Conservation (phyloP, 1,139 yeast genomes). For the Zygoascus meyerae region DNA sequence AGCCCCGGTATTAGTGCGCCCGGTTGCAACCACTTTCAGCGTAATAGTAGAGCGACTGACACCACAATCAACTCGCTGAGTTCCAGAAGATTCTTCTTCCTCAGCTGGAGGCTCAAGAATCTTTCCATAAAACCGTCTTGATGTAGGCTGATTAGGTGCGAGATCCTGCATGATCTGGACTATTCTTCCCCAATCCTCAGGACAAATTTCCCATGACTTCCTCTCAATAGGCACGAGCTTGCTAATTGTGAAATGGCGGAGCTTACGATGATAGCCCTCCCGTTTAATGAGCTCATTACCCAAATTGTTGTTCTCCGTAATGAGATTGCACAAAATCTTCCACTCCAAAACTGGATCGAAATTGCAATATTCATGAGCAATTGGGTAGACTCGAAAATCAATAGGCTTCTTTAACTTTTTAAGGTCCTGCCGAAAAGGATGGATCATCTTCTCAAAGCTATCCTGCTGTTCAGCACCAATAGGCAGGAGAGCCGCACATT, state of each 20-base stretch:
- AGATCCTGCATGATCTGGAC: background rate
- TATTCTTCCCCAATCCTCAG: background rate
- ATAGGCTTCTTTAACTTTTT: slow-evolving; percentile 1
- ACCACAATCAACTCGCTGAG: no score
- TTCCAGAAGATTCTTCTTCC: no score
- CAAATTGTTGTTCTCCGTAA: background rate
- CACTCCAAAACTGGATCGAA: slow-evolving; percentile 6
- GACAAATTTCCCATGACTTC: background rate
- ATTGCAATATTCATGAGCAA: slow-evolving; percentile 7
- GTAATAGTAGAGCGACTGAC: no score
- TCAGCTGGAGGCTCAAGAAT: no score
- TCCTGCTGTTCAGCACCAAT: background rate
- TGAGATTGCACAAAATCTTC: slow-evolving; percentile 1
- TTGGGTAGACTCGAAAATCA: background rate
- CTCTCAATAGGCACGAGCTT: background rate
- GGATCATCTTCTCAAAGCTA: background rate
- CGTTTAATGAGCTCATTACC: background rate
- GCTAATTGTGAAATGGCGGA: background rate
- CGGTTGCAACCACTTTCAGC: no score
- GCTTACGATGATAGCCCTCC: background rate
- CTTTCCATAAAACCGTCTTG: no score
- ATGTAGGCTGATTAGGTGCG: no score
- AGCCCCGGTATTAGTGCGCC: no score
- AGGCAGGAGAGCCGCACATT: slow-evolving; percentile 5
- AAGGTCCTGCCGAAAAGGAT: background rate